phyloP scores from a whole-genome alignment of 495 filamentous ascomycete species.

The Sordaria brevicollis region DNA sequence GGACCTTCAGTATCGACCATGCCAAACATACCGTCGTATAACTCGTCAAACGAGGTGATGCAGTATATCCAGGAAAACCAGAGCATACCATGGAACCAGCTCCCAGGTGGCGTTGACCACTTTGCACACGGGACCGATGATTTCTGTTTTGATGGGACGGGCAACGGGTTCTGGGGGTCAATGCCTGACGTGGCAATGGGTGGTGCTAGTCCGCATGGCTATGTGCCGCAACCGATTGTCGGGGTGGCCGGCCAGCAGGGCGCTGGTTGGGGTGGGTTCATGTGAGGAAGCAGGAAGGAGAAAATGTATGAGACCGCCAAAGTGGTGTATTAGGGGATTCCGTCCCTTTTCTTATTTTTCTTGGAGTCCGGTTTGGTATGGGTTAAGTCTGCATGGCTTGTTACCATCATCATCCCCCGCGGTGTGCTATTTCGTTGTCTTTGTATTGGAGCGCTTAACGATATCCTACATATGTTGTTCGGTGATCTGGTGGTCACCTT shows the following conservation, averaged over 20 bases:
- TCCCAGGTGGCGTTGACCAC: slow-evolving; percentile 28
- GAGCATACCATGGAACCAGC: slow-evolving; percentile 19
- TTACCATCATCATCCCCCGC: background rate
- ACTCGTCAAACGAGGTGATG: slow-evolving; percentile 11
- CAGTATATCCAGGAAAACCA: slow-evolving; percentile 22
- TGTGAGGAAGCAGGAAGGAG: background rate
- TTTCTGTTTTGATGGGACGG: slow-evolving; percentile 6
- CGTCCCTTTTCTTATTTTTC: background rate
- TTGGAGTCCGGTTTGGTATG: background rate
- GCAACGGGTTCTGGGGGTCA: slow-evolving; percentile 18
- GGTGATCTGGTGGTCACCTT: background rate
- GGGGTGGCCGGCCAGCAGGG: background rate
- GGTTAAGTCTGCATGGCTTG: background rate
- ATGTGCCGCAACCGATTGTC: background rate
- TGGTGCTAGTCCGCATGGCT: background rate
- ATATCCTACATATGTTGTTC: background rate
- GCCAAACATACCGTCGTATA: slow-evolving; percentile 12
- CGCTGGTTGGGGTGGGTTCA: background rate
- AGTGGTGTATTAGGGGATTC: background rate
- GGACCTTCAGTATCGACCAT: background rate
- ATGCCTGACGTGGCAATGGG: slow-evolving; percentile 4
- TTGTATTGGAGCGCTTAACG: background rate
- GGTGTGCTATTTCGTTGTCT: background rate
- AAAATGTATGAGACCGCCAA: background rate
- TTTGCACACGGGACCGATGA: slow-evolving; percentile 30